Evolutionary conservation across 1,284 basidiomycete species (phyloP), one percentile per base, ranked within the genome.

Genomic region (Xanthoconium separans): DNA sequence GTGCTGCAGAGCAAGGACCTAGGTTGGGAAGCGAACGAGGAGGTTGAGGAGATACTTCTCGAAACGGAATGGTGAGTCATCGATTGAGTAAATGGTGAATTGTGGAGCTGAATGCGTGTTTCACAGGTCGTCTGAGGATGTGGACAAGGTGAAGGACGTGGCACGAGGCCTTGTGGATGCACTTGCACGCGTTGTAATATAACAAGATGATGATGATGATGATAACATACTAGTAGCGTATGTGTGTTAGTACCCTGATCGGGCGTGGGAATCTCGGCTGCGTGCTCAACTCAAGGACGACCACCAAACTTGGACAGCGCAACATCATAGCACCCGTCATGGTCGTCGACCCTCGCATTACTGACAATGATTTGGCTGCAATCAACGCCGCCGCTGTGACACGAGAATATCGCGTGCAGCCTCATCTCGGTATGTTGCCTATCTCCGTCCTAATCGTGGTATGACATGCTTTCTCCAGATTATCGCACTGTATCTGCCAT

Each of bases 401-500:
- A 48, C 83, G 79, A 66, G 87, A 92, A 72, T 93, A 89, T 73
- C 84, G 81, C 62, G 88, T 91, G 58, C 80, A 98, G 65, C 96
- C 95, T 45, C 91, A 95, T 73, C 79, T 98, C 61, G 94, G 94
- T 95, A 68, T 63, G 84, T 73, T 42, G 40, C 9, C 45, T 33
- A 42, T n/a, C 29, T 27, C 48, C 45, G 31, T 53, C 47, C 46
- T 43, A 40, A 29, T 47, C 39, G 29, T 16, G 40, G 29, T 47
- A 53, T 55, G 64, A 66, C 50, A 51, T 49, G 39, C 9, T 57
- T 54, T 57, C 47, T 60, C 46, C 71, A 95, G 94, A 98, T 75
- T 98, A 98, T 76, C 85, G 93, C 57, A 97, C 95, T 42, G 95
- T 98, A 52, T 93, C 93, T 68, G 94, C 93, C 59, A 91, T 98